phyloP scores from a whole-genome alignment of 2,329 filamentous ascomycete genomes.

The Tolypocladium tropicale region DNA sequence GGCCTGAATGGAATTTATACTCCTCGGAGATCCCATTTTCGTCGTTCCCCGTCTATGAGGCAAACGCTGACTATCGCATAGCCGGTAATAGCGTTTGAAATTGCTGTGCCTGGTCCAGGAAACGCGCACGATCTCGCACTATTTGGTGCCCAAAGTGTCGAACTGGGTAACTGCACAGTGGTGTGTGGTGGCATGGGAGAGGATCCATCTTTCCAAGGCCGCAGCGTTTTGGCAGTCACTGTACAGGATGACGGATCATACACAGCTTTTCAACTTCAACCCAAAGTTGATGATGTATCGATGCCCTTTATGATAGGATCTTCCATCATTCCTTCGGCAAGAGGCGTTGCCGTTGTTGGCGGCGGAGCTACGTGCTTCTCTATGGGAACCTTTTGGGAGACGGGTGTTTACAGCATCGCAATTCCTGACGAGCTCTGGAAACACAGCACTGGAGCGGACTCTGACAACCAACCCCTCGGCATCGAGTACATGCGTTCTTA shows the following conservation, averaged over 20 bases:
- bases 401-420: constrained; percentile 38
- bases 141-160: constrained; percentile 20
- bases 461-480: background rate
- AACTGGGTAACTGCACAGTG: constrained; percentile 10
- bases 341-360: constrained; percentile 54
- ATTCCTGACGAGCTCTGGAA: background rate
- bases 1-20: no score
- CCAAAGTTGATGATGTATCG: constrained; percentile 1
- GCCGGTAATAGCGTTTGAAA: constrained; percentile 16
- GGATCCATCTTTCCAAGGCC: constrained; percentile 15
- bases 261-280: constrained; percentile 3
- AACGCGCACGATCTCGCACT: constrained; percentile 12
- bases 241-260: constrained; percentile 23
- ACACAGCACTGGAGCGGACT: background rate
- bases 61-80: constrained; percentile 3
- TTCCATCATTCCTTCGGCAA: constrained; percentile 38
- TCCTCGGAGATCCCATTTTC: no score
- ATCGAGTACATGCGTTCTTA: constrained; percentile 17
- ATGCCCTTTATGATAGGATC: constrained; percentile 62
- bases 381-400: constrained; percentile 80
- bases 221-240: constrained; percentile 14
- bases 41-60: background rate
- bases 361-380: constrained; percentile 86
- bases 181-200: constrained; percentile 24
- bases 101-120: background rate